Evolutionary conservation across 768 basidiomycete species (phyloP).

Genomic region (Tylopilus vinaceipallidus): DNA sequence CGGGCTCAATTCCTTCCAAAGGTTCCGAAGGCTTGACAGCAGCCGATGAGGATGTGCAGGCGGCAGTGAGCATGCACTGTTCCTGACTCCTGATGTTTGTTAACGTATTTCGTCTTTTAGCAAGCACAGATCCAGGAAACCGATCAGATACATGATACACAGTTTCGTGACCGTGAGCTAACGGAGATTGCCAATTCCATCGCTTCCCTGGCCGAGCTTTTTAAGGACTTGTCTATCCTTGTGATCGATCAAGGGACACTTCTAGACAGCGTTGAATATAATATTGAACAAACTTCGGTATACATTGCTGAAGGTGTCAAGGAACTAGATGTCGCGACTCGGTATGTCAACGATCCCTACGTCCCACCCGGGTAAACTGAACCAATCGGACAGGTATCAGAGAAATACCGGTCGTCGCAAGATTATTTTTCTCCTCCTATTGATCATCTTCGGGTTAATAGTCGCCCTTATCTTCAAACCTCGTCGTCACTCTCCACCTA

Average conservation of each 20-base stretch:
- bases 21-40: constrained; percentile 82
- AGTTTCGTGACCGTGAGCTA: constrained; percentile 65
- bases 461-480: constrained; percentile 93
- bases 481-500: constrained; percentile 45
- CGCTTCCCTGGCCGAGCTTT: constrained; percentile 86
- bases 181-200: constrained; percentile 91
- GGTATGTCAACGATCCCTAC: constrained; percentile 43
- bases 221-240: constrained; percentile 89
- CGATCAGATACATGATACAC: constrained; percentile 41
- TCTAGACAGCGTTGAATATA: constrained; percentile 95
- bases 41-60: constrained; percentile 87
- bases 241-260: constrained; percentile 99
- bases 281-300: constrained; percentile 87
- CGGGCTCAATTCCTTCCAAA: constrained; percentile 78
- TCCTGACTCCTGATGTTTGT: constrained; percentile 13
- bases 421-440: constrained; percentile 88
- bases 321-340: constrained; percentile 79
- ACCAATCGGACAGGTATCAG: constrained; percentile 66
- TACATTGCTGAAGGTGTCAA: constrained; percentile 81
- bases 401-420: constrained; percentile 89
- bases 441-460: constrained; percentile 87
- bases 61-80: constrained; percentile 57
- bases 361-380: background rate
- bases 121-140: constrained; percentile 37
- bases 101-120: constrained; percentile 15